Evolutionary conservation across 306 rosid genomes (phyloP).

Genomic region (Carpinus viminea): DNA sequence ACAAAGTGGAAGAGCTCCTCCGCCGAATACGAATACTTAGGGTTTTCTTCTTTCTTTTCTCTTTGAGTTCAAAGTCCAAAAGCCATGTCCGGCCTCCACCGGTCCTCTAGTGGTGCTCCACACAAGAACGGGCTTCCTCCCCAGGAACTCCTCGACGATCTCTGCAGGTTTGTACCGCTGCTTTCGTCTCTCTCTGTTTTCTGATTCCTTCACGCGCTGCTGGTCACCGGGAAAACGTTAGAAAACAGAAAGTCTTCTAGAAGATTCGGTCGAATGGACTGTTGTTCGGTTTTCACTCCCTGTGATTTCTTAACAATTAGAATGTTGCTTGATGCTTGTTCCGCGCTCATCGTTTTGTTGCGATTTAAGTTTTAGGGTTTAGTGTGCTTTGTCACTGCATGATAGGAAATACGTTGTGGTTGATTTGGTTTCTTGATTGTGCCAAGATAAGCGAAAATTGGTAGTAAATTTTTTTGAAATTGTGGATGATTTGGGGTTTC

Average conservation of each 20-base stretch:
- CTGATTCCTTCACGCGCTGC: background rate
- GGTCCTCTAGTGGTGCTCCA: constrained; percentile 61
- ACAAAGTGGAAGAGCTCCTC: too few relatives aligned
- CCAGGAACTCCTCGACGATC: constrained; percentile 90
- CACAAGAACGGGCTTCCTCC: constrained; percentile 83
- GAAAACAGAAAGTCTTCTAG: background rate
- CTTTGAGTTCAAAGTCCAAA: constrained; percentile 26
- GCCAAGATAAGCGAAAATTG: background rate
- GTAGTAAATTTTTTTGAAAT: background rate
- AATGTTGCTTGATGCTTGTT: background rate
- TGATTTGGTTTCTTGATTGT: background rate
- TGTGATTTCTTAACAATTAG: too few relatives aligned
- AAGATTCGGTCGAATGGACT: background rate
- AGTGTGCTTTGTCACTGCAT: background rate
- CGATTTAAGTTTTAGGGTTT: background rate
- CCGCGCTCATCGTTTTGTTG: background rate
- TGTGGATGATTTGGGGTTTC: background rate
- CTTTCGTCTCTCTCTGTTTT: constrained; percentile 1
- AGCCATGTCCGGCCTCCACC: constrained; percentile 67
- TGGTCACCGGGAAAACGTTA: constrained; percentile 21
- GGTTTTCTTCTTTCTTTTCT: background rate
- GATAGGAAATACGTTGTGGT: background rate
- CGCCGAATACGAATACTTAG: background rate
- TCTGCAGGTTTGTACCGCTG: constrained; percentile 64
- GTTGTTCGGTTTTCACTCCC: too few relatives aligned